Base-by-base conservation (phyloP, 2,329 filamentous ascomycete genomes). In the Pseudovirgaria hyperparasitica region DNA sequence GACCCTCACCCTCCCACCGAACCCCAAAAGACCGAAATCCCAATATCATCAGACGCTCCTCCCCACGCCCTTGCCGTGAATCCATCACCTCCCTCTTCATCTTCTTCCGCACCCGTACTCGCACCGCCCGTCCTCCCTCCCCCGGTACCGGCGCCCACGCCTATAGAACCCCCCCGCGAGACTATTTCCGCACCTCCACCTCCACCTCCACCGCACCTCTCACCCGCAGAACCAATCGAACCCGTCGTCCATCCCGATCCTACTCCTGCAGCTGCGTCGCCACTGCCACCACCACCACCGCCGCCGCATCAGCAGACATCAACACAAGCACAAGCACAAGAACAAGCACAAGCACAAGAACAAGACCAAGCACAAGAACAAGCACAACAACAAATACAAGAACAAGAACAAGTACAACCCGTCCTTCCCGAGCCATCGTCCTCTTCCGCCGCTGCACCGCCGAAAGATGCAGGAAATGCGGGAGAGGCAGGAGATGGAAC, bases 271-370 rank as follows among this genome's bases (percentile, higher is more conserved):
- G n/a, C 30, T 16, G 27, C 13, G 19, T 19, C 16, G 12, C 17
- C 9, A 19, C 9, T 15, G 15, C 16, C 9, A 14, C 21, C 10
- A 25, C 16, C 9, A 31, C 19, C 19, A n/a, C 19, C 19, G 19
- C 19, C 9, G 19, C 9, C 9, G 23, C 32, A n/a, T 19, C 23
- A 18, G 11, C 25, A 10, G 7, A 19, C 23, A 20, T 18, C 16
- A 19, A 13, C 22, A n/a, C 27, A 39, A 18, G 23, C 28, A 9
- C 28, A 23, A 16, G 16, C 39, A 15, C 20, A 30, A 9, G 37
- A 38, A 16, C 28, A 37, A 13, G 29, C 31, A 7, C 38, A 37
- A 9, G 9, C 11, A 9, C 19, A 20, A 20, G 9, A n/a, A 9
- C 19, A 9, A n/a, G 9, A n/a, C 11, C 19, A 20, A 9, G 9